phyloP scores from a whole-genome alignment of 2,329 filamentous ascomycete genomes.

The Fusarium penzigii region DNA sequence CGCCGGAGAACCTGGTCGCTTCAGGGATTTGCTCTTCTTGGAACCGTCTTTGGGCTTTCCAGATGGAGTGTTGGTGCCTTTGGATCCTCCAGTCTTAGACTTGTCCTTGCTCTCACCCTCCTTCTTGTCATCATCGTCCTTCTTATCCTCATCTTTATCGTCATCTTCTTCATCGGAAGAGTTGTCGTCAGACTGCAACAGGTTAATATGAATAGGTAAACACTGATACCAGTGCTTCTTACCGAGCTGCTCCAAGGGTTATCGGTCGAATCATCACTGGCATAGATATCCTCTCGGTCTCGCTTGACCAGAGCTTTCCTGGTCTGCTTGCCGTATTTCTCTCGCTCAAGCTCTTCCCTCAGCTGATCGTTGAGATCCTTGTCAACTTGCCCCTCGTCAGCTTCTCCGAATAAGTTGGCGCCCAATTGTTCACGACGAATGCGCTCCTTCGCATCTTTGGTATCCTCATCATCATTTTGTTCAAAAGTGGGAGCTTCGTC shows the following conservation, averaged over 20 bases:
- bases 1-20: slow-evolving; percentile 83
- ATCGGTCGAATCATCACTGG: slow-evolving; percentile 61
- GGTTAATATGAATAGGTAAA: neutral
- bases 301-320: slow-evolving; percentile 81
- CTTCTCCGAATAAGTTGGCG: slow-evolving; percentile 78
- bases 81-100: slow-evolving; percentile 57
- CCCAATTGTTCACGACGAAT: slow-evolving; percentile 81
- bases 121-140: slow-evolving; percentile 56
- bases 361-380: slow-evolving; percentile 70
- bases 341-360: slow-evolving; percentile 68
- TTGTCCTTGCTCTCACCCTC: slow-evolving; percentile 57
- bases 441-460: slow-evolving; percentile 69
- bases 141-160: slow-evolving; percentile 57
- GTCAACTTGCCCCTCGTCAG: slow-evolving; percentile 70
- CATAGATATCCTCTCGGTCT: slow-evolving; percentile 86
- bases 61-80: slow-evolving; percentile 63
- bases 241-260: slow-evolving; percentile 44
- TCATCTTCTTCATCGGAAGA: slow-evolving; percentile 40
- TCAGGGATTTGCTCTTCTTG: slow-evolving; percentile 66
- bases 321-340: slow-evolving; percentile 72
- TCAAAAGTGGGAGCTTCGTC: slow-evolving; percentile 79
- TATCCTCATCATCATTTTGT: slow-evolving; percentile 77
- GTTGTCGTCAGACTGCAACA: slow-evolving; percentile 49
- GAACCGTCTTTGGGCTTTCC: slow-evolving; percentile 45
- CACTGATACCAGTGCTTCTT: slow-evolving; percentile 9